Evolutionary conservation across 257 asterid genomes (phyloP), one percentile per base, ranked within the genome.

Genomic region (Coffea eugenioides): DNA sequence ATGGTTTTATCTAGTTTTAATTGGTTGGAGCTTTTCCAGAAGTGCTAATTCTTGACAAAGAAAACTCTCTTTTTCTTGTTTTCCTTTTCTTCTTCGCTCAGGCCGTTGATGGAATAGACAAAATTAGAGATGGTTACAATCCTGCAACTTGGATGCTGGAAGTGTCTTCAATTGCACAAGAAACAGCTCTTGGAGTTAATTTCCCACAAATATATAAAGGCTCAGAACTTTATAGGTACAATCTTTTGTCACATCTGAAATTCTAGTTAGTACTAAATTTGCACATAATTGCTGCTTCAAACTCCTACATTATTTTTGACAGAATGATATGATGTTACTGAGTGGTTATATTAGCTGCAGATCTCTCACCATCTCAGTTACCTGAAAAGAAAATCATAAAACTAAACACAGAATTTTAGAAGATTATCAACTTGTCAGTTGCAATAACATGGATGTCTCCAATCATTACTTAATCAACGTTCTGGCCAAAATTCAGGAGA

Each of bases 101-200:
- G 94, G 91, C 73, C 12, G 83, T 90, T 7, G 75, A 82, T 6
- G 94, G 98, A 73, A 82, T 90, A 36, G 71, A 73, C 2, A 88
- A 83, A 81, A 87, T 94, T 39, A 88, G 75, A 73, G 97, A 92
- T 13, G 92, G 96, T 25, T 87, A 90, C 64, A 94, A 94, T 78
- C 98, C 97, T n/a, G 97, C 98, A 3, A 91, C 98, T 6, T 94
- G 98, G 97, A 94, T 94, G 98, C 79, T 94, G 77, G 98, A 94
- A 59, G 82, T 91, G 41, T 88, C 95, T 79, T 85, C 97, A 11
- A 18, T 85, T 54, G 78, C 88, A 31, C 92, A 90, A 85, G 98
- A 92, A 87, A 85, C 84, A 75, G 83, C 81, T 51, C 85, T 86
- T 4, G 94, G 90, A 4, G 73, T 90, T 52, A 77, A 87, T 71